Conservation (phyloP, 495 filamentous ascomycete species). For the Neurospora tetrasperma region DNA sequence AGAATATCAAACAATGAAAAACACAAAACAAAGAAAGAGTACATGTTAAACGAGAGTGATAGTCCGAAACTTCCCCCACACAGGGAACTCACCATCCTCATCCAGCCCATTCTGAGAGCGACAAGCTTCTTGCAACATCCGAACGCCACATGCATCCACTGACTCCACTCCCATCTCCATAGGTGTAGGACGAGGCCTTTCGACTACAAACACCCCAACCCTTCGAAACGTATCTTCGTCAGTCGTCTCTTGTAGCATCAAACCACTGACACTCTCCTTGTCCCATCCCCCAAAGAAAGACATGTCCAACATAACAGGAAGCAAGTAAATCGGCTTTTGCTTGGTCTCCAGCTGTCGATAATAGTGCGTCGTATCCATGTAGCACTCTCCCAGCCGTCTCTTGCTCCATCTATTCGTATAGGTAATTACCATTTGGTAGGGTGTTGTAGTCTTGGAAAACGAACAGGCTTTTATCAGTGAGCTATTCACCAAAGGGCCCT, state of each 20-base stretch:
- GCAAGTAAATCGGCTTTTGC: neutral
- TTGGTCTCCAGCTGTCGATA: neutral
- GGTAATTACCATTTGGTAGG: too few species aligned
- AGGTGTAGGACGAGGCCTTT: too few species aligned
- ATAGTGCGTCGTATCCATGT: rapidly evolving
- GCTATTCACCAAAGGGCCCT: neutral
- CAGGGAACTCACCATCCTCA: neutral
- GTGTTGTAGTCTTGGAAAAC: too few species aligned
- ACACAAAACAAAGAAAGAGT: neutral
- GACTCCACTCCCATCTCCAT: too few species aligned
- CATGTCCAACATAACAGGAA: neutral
- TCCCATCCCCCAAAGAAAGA: neutral
- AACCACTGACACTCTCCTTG: rapidly evolving
- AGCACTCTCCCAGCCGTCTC: neutral
- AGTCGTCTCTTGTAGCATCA: neutral
- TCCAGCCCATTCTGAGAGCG: neutral
- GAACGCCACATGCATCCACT: neutral
- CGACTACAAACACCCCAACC: neutral
- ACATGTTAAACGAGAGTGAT: neutral
- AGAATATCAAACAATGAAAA: neutral
- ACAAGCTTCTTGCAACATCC: neutral
- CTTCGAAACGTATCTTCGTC: neutral
- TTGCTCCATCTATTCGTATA: too few species aligned
- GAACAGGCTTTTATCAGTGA: neutral
- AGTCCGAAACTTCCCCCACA: neutral